Evolutionary conservation across 1,139 yeast genomes (phyloP).

Genomic region (Hansenula sp.): DNA sequence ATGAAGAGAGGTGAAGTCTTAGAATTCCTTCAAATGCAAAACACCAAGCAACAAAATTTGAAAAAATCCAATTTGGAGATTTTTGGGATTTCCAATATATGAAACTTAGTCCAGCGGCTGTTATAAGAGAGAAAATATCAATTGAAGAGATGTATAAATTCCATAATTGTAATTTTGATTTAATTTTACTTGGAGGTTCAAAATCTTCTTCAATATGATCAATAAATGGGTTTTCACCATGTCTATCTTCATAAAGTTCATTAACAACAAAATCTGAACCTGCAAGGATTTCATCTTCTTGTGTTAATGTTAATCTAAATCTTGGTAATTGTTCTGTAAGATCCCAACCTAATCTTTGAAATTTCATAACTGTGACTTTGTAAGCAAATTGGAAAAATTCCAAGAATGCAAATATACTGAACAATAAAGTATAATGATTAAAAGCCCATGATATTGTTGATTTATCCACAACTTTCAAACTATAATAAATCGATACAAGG

Average conservation of each 20-base stretch:
- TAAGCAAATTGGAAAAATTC: conserved; percentile 13
- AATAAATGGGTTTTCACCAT: conserved; percentile 17
- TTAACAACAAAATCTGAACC: not conserved
- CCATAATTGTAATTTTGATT: conserved; percentile 25
- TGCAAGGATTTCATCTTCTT: not conserved
- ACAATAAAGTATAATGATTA: conserved; percentile 29
- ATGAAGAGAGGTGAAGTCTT: conserved; percentile 30
- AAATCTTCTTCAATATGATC: conserved; percentile 19
- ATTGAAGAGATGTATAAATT: conserved; percentile 34
- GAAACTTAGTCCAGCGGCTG: conserved; percentile 19
- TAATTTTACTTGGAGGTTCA: conserved; percentile 18
- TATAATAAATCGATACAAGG: conserved; percentile 34
- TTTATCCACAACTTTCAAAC: conserved; percentile 28
- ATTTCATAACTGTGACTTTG: conserved; percentile 14
- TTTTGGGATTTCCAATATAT: conserved; percentile 26
- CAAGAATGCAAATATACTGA: conserved; percentile 24
- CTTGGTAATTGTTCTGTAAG: conserved; percentile 7
- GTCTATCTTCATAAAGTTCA: conserved; percentile 1
- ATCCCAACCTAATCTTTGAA: conserved; percentile 12
- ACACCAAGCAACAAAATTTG: conserved; percentile 32
- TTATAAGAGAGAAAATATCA: conserved; percentile 26
- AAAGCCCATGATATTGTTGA: conserved; percentile 28
- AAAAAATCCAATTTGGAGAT: conserved; percentile 31
- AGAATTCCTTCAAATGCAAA: conserved; percentile 35
- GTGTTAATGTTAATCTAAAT: not conserved